Percentiles rank a stretch among this genome's conserved stretches.
Evolutionary conservation across 805 yeast species (phyloP).

Genomic region (Lipomyces yamanashiensis): DNA sequence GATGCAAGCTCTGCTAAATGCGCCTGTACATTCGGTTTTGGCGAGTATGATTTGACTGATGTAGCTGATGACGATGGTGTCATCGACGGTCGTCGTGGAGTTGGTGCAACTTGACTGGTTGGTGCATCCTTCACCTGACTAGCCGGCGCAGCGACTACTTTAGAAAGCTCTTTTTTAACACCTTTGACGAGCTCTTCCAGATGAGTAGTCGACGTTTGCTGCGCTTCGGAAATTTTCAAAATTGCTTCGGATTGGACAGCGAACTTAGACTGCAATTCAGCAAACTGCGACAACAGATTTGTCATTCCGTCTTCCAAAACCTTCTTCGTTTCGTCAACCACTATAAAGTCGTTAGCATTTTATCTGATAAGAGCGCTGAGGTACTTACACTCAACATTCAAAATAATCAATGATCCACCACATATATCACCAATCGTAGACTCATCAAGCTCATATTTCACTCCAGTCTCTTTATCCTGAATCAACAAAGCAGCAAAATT

Average conservation of each 20-base stretch:
- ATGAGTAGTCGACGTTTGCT: constrained; percentile 22
- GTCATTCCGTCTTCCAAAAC: constrained; percentile 43
- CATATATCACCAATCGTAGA: constrained; percentile 59
- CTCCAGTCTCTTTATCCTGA: constrained; percentile 60
- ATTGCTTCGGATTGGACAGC: constrained; percentile 38
- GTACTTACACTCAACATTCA: constrained; percentile 54
- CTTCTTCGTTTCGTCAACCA: constrained; percentile 41
- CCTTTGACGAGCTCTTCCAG: constrained; percentile 13
- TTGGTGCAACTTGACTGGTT: background rate
- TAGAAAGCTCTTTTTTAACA: constrained; percentile 7
- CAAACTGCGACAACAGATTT: constrained; percentile 35
- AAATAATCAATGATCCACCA: constrained; percentile 62
- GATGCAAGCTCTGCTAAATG: constrained; percentile 48
- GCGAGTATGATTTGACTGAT: constrained; percentile 1
- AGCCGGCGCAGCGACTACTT: background rate
- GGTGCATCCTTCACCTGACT: too few relatives aligned
- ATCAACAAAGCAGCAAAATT: constrained; percentile 80
- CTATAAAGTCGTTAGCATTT: background rate
- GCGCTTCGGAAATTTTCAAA: constrained; percentile 32
- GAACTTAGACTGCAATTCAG: constrained; percentile 40
- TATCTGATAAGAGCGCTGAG: background rate
- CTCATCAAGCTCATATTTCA: constrained; percentile 84
- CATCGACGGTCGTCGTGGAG: background rate
- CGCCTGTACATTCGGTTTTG: background rate
- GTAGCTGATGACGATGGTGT: constrained; percentile 16